Evolutionary conservation across 371 early-diverging fungal species (phyloP).

Genomic region (Mortierella sp.): DNA sequence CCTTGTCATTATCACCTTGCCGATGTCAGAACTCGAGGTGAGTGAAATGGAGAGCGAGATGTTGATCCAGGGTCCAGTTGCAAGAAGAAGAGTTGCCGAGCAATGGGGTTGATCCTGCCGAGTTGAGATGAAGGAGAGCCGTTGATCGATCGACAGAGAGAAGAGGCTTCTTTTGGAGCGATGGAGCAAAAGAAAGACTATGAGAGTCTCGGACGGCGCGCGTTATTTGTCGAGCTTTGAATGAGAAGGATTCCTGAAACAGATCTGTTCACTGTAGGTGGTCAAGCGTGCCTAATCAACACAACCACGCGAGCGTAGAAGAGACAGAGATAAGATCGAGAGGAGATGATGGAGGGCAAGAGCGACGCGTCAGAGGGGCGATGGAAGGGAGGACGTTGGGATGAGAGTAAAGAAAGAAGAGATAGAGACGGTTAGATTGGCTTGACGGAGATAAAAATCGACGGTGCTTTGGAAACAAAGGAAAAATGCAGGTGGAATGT

Average conservation of each 20-base stretch:
- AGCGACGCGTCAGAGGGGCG: constrained; percentile 4
- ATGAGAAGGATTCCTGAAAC: background rate
- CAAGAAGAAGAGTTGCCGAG: too few species aligned
- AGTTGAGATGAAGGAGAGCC: background rate
- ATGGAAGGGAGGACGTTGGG: background rate
- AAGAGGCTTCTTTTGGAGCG: background rate
- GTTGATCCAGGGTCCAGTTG: background rate
- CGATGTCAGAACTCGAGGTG: background rate
- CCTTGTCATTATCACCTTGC: constrained; percentile 9
- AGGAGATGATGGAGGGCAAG: background rate
- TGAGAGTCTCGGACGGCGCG: background rate
- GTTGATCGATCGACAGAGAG: background rate
- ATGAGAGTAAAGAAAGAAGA: constrained; percentile 3
- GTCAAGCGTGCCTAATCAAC: background rate
- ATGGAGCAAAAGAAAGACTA: background rate
- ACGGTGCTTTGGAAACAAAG: background rate
- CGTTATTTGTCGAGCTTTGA: constrained; percentile 1
- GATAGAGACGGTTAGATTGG: background rate
- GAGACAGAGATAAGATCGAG: background rate
- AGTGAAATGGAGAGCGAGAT: background rate
- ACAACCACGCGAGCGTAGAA: background rate
- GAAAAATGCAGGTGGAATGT: constrained; percentile 10
- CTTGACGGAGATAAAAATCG: background rate
- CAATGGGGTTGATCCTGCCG: background rate
- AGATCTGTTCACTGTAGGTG: background rate